Conservation (phyloP, 2,329 filamentous ascomycete genomes). For the Exophiala calicioides region DNA sequence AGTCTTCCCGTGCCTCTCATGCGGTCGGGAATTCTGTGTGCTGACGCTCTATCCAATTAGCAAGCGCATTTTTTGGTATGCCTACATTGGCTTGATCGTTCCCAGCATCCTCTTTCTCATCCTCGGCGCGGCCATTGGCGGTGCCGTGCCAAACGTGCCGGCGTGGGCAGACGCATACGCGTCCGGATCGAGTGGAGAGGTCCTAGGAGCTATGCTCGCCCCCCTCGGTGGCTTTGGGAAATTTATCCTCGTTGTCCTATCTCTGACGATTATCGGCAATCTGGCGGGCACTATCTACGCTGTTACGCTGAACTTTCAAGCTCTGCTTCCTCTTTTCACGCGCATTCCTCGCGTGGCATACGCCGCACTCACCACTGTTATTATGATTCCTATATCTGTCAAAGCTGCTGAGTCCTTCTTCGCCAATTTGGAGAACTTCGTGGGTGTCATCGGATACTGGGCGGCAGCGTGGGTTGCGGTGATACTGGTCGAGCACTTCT, state of each 20-base stretch:
- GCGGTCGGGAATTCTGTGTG: too few relatives aligned
- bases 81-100: slow-evolving; percentile 50
- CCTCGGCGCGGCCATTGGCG: slow-evolving; percentile 64
- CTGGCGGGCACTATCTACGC: slow-evolving; percentile 47
- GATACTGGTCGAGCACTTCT: slow-evolving; percentile 55
- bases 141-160: slow-evolving; percentile 52
- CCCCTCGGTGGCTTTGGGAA: slow-evolving; percentile 61
- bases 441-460: slow-evolving; percentile 36
- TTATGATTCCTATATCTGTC: slow-evolving; percentile 1
- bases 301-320: slow-evolving; percentile 2
- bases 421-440: slow-evolving; percentile 41
- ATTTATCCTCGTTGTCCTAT: slow-evolving; percentile 58
- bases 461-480: slow-evolving; percentile 11
- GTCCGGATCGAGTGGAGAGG: slow-evolving; percentile 39
- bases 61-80: slow-evolving; percentile 1
- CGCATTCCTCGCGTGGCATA: slow-evolving; percentile 3
- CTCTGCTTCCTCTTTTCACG: slow-evolving; percentile 1
- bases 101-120: slow-evolving; percentile 63
- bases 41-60: too few relatives aligned
- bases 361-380: not conserved
- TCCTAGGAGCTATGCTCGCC: slow-evolving; percentile 66
- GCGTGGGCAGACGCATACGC: slow-evolving; percentile 59
- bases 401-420: slow-evolving; percentile 2
- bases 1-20: too few relatives aligned
- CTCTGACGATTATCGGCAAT: slow-evolving; percentile 65